phyloP scores from a whole-genome alignment of 2,329 filamentous ascomycete genomes.

The Curvularia spicifera region DNA sequence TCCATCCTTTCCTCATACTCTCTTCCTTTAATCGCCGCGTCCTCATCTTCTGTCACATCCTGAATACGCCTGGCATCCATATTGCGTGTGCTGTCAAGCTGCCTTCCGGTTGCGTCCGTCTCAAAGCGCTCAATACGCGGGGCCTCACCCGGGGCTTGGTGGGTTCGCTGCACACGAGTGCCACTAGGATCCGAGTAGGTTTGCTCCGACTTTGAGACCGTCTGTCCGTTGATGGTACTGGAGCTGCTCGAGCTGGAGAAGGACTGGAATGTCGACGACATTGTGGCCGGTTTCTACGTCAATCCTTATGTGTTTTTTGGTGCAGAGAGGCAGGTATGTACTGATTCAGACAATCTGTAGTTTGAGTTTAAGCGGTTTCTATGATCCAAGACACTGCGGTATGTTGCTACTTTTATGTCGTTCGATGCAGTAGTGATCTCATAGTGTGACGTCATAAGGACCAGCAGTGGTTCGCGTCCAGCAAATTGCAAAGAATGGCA shows the following conservation, averaged over 20 bases:
- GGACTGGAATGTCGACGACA: conserved; percentile 35
- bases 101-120: conserved; percentile 30
- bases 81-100: conserved; percentile 20
- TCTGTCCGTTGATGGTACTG: conserved; percentile 39
- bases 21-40: conserved; percentile 44
- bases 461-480: neutral
- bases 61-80: conserved; percentile 30
- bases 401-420: neutral
- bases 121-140: conserved; percentile 35
- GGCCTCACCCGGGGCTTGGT: conserved; percentile 37
- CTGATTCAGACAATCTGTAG: neutral
- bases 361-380: neutral
- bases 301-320: neutral
- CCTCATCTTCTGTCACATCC: conserved; percentile 44
- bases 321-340: neutral
- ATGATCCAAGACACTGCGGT: neutral
- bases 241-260: conserved; percentile 34
- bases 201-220: conserved; percentile 33
- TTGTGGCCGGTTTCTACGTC: conserved; percentile 12
- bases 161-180: conserved; percentile 35
- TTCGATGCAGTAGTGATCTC: conserved; percentile 15
- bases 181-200: conserved; percentile 38
- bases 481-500: neutral
- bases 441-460: conserved; percentile 23
- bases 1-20: conserved; percentile 52